These are phyloP conservation scores for Bipolaris bicolor DNA, from an alignment of 2,329 filamentous ascomycete species.

Conservation along the genomic window DNA sequence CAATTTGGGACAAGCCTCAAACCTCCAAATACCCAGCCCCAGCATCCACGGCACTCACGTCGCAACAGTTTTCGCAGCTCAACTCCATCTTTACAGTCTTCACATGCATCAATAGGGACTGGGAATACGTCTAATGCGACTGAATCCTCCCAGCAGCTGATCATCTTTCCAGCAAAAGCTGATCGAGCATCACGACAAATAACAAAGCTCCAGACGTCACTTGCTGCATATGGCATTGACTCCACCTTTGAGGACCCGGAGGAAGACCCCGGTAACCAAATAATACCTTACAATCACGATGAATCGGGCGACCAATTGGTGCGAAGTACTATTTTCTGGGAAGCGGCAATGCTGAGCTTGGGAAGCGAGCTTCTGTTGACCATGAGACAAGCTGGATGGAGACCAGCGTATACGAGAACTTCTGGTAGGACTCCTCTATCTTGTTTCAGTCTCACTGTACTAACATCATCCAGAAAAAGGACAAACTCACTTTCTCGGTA, in stretches of 20 bases:
- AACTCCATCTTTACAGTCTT: constrained; percentile 1
- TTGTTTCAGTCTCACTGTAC: not conserved
- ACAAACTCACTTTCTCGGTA: constrained; percentile 29
- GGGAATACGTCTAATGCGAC: not conserved
- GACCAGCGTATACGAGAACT: constrained; percentile 21
- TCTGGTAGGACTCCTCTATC: constrained; percentile 16
- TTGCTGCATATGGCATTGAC: constrained; percentile 1
- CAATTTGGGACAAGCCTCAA: not conserved
- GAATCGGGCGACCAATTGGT: constrained; percentile 1
- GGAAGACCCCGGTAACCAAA: not conserved
- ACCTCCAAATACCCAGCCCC: not conserved
- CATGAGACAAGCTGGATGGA: constrained; percentile 26
- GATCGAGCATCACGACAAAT: not conserved
- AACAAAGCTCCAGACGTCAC: not conserved
- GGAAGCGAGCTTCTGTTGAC: constrained; percentile 30
- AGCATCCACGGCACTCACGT: not conserved
- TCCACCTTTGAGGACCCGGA: constrained; percentile 2
- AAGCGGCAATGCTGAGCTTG: constrained; percentile 17
- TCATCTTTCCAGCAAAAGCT: constrained; percentile 2
- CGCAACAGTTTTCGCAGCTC: constrained; percentile 5
- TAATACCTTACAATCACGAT: not conserved
- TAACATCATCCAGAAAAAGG: constrained; percentile 6
- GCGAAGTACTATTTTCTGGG: constrained; percentile 30
- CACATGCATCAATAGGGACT: not conserved
- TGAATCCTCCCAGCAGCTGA: not conserved